Evolutionary conservation across 2,329 filamentous ascomycete species (phyloP), one percentile per base, ranked within the genome.

Genomic region (Botrytis cinerea): DNA sequence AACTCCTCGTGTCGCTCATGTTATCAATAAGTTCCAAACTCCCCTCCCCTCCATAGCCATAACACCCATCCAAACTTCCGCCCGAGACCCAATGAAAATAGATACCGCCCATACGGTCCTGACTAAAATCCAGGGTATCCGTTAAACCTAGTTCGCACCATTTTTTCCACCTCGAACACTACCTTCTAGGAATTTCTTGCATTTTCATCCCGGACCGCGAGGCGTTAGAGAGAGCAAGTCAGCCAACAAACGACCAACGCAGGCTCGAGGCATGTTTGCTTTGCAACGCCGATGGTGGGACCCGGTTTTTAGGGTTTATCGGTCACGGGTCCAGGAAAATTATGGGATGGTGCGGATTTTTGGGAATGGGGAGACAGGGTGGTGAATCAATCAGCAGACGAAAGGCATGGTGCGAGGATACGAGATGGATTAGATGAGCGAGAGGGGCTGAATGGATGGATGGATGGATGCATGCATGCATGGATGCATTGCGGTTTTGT

Each of bases 41-140:
- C 48, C 28, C 3, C 1, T 4, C 48, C 28, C 3, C 25, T 16
- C 20, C 51, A 32, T 32, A 18, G 28, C 14, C 16, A 28, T 2
- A 18, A 57, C 51, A 57, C n/a, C 51, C 51, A 54, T 54, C 25
- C 12, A 4, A 48, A 20, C n/a, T 25, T n/a, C 70, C 16, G 28
- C 48, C 66, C 70, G 61, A 72, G 61, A 72, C 61, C 70, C 61
- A 67, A 72, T 45, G 48, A 25, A 45, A 40, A 8, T 22, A 67
- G 48, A 72, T 59, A 72, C 70, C 70, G 70, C 45, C 70, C 35
- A 67, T 45, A 67, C 67, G 70, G 70, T 71, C 64, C 64, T 40
- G 59, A 51, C 32, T 38, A 63, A 57, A 71, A 71, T 51, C 54
- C 57, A 71, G 69, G 57, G 57, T 71, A 12, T 63, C 43, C 69